Evolutionary conservation across 306 rosid species (phyloP).

Genomic region (Sindora glabra): DNA sequence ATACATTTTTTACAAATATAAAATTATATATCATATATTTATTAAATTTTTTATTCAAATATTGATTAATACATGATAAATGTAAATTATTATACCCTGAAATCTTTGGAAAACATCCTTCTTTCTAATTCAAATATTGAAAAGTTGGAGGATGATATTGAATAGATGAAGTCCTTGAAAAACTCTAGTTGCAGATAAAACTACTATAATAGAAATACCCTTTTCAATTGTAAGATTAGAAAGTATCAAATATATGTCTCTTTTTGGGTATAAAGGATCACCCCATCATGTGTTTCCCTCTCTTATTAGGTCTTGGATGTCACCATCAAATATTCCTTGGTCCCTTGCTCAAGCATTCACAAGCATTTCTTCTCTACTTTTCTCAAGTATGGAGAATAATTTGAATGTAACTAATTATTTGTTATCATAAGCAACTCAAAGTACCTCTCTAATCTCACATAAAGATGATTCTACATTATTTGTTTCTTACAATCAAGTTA

Average conservation of each 20-base stretch:
- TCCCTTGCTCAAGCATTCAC: not conserved
- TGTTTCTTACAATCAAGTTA: not conserved
- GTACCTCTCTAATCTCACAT: not conserved
- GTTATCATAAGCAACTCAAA: not conserved
- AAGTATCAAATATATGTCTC: conserved; percentile 13
- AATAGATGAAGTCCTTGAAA: not conserved
- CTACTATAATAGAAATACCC: conserved; percentile 25
- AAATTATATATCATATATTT: too few species aligned
- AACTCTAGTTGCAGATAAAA: conserved; percentile 16
- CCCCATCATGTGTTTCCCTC: conserved; percentile 17
- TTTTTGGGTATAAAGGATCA: conserved; percentile 27
- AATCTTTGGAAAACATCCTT: not conserved
- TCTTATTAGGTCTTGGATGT: conserved; percentile 16
- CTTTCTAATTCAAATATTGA: not conserved
- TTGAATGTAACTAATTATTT: not conserved
- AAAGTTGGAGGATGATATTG: not conserved
- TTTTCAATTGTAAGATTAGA: not conserved
- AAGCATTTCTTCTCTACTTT: not conserved
- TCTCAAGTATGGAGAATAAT: not conserved
- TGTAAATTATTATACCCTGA: too few species aligned
- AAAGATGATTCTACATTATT: not conserved
- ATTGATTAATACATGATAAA: too few species aligned
- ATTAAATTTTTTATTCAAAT: too few species aligned
- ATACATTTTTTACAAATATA: too few species aligned
- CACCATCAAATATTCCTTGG: conserved; percentile 25